Evolutionary conservation across 1,284 basidiomycete species (phyloP).

Genomic region (Stygiomarasmius scandens): DNA sequence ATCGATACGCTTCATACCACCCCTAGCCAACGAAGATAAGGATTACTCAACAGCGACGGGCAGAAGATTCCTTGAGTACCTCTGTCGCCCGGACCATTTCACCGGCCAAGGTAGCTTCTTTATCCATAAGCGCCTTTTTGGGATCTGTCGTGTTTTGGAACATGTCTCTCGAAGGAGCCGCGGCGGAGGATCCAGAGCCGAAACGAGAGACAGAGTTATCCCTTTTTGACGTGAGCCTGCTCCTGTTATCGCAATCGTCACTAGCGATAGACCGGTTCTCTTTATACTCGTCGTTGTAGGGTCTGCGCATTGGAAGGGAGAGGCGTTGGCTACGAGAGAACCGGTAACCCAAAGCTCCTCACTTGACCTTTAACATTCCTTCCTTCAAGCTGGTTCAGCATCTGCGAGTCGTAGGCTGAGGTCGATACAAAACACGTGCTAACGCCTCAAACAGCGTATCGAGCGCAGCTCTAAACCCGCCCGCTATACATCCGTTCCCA

Average conservation of each 20-base stretch:
- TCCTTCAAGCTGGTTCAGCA: slow-evolving; percentile 93
- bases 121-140: slow-evolving; percentile 75
- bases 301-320: slow-evolving; percentile 73
- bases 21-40: slow-evolving; percentile 70
- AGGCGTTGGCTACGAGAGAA: slow-evolving; percentile 79
- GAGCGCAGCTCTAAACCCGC: slow-evolving; percentile 84
- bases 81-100: slow-evolving; percentile 85
- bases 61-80: slow-evolving; percentile 79
- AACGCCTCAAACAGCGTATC: slow-evolving; percentile 88
- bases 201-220: slow-evolving; percentile 81
- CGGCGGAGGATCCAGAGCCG: slow-evolving; percentile 89
- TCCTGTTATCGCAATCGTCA: slow-evolving; percentile 76
- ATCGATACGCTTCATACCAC: slow-evolving; percentile 93
- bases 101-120: slow-evolving; percentile 78
- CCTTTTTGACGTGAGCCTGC: slow-evolving; percentile 71
- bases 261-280: slow-evolving; percentile 77
- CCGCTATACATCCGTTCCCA: slow-evolving; percentile 74
- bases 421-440: slow-evolving; percentile 88
- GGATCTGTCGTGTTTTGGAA: slow-evolving; percentile 83
- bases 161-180: slow-evolving; percentile 94
- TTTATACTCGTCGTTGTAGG: slow-evolving; percentile 78
- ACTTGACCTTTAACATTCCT: slow-evolving; percentile 92
- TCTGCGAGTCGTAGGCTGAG: slow-evolving; percentile 94
- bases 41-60: slow-evolving; percentile 88
- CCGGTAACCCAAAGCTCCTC: slow-evolving; percentile 77